phyloP scores from a whole-genome alignment of 2,329 filamentous ascomycete species.

The Verticillium klebahnii region DNA sequence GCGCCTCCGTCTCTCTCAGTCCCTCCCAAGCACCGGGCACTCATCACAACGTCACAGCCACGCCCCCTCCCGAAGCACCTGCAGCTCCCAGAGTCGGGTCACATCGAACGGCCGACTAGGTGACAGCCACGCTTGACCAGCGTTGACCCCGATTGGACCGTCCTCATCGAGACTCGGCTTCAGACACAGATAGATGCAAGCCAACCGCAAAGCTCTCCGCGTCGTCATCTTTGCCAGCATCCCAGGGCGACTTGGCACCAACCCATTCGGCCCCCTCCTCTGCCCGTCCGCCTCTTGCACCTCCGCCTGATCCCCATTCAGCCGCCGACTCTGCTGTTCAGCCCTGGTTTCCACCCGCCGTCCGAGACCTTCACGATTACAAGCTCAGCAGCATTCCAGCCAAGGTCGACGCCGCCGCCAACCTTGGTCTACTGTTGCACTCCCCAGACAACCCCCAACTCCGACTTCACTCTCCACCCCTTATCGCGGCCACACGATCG shows the following conservation, averaged over 20 bases:
- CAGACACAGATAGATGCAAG: background rate
- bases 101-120: background rate
- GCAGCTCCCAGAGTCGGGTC: background rate
- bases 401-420: background rate
- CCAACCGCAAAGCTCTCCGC: background rate
- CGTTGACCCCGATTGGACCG: conserved; percentile 10
- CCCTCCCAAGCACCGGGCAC: background rate
- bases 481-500: background rate
- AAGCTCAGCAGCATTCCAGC: background rate
- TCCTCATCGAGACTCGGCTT: background rate
- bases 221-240: background rate
- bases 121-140: conserved; percentile 6
- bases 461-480: background rate
- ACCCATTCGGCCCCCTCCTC: background rate
- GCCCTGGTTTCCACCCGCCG: background rate
- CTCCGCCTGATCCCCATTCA: background rate
- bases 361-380: background rate
- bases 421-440: background rate
- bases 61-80: background rate
- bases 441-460: background rate
- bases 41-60: background rate
- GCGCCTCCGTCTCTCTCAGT: background rate
- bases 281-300: background rate
- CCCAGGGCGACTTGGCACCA: background rate
- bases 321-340: background rate